Percentiles rank a stretch among this genome's conserved stretches.
Conservation (phyloP, 192 early-diverging fungal species). For the Umbelopsis ramanniana region DNA sequence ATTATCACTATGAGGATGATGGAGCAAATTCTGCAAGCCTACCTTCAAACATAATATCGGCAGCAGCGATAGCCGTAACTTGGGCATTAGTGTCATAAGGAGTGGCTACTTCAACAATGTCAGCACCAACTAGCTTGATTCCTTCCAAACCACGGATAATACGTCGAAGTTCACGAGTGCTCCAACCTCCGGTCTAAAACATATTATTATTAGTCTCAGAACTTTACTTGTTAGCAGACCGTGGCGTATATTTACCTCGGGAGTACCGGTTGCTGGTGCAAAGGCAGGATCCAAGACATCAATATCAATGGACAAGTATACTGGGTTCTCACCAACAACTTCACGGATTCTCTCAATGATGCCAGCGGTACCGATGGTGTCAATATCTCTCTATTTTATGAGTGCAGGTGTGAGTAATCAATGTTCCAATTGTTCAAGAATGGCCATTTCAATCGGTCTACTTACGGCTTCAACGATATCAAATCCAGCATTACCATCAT, state of each 20-base stretch:
- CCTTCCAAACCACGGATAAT: conserved; percentile 42
- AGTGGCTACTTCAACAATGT: conserved; percentile 43
- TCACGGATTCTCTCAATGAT: conserved; percentile 38
- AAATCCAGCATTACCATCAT: conserved; percentile 36
- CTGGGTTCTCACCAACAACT: conserved; percentile 27
- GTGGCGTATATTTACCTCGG: conserved; percentile 1
- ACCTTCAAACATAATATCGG: conserved; percentile 17
- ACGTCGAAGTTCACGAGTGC: conserved; percentile 31
- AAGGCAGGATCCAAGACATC: conserved; percentile 43
- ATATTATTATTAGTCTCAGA: neutral
- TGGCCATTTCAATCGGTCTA: neutral
- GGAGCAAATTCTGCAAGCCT: neutral
- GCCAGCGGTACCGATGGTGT: conserved; percentile 34
- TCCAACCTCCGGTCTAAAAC: conserved; percentile 40
- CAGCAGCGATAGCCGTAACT: conserved; percentile 32
- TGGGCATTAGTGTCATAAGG: conserved; percentile 42
- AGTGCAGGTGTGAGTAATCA: too few species aligned
- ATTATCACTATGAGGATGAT: neutral
- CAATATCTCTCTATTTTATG: conserved; percentile 25
- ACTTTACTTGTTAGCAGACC: neutral
- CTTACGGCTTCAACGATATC: conserved; percentile 33
- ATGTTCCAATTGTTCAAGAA: too few species aligned
- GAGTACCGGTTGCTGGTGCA: conserved; percentile 26
- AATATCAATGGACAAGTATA: conserved; percentile 43
- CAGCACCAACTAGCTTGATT: conserved; percentile 47